Conservation (phyloP, 2,329 filamentous ascomycete species). For the Epichloe scottii region DNA sequence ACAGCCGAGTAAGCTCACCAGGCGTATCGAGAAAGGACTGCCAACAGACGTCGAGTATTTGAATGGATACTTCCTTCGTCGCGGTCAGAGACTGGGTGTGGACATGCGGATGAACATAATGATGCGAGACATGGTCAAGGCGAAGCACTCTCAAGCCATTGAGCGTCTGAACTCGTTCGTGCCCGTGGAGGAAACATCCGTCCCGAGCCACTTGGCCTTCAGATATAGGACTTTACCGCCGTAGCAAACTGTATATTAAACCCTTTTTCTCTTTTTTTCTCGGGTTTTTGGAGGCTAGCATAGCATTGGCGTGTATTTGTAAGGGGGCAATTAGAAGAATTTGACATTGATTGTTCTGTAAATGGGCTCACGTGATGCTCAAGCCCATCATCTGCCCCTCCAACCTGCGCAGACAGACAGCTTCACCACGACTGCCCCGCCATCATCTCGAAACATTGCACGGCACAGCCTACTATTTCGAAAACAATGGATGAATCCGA, state of each 20-base stretch:
- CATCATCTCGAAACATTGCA: conserved; percentile 2
- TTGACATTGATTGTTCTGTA: background rate
- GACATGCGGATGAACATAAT: conserved; percentile 59
- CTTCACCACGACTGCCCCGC: background rate
- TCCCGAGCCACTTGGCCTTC: conserved; percentile 12
- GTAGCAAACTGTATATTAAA: background rate
- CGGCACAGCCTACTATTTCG: background rate
- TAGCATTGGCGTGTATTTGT: conserved; percentile 6
- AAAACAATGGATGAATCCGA: conserved; percentile 31
- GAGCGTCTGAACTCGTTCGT: conserved; percentile 21
- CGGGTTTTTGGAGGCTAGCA: conserved; percentile 1
- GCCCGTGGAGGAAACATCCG: conserved; percentile 23
- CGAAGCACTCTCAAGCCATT: conserved; percentile 37
- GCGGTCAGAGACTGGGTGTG: conserved; percentile 62
- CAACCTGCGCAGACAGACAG: conserved; percentile 1
- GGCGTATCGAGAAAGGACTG: conserved; percentile 47
- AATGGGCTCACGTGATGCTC: conserved; percentile 10
- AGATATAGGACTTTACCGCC: conserved; percentile 11
- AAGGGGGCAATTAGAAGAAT: background rate
- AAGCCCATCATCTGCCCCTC: conserved; percentile 8
- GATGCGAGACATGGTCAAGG: conserved; percentile 60
- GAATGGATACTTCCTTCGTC: conserved; percentile 74
- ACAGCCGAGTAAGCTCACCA: conserved; percentile 50
- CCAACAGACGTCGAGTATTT: conserved; percentile 70
- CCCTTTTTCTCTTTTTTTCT: background rate